Evolutionary conservation across 2,329 filamentous ascomycete genomes (phyloP), one percentile per base, ranked within the genome.

Genomic region (Neonectria magnoliae): DNA sequence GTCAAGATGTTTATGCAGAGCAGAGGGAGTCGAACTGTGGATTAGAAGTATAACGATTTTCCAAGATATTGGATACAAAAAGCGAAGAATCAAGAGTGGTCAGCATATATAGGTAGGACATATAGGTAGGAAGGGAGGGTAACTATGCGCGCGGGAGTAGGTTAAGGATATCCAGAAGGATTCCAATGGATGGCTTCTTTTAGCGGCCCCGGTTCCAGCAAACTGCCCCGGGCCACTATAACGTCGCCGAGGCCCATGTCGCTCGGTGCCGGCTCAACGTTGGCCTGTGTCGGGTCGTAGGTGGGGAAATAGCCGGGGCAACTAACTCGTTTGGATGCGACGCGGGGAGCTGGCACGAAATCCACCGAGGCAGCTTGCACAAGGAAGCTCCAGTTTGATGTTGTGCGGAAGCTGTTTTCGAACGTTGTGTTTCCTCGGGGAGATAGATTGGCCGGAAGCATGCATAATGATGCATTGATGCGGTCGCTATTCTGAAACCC

Each of bases 251-350:
- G 57, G 50, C 22, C 50, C 25, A n/a, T 4, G 25, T 41, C 36
- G 18, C 38, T 45, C 25, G 38, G 8, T 18, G 38, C 25, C 25
- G 25, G 25, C 25, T 25, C 25, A 25, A 25, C 25, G 25, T 25
- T 25, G 25, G 25, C 2, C 25, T 25, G 25, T 25, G 25, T 25
- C 25, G 25, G 13, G 36, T n/a, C 16, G 18, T 6, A 8, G 14
- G 33, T 41, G 45, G 54, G 16, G 54, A 58, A 50, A 55, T 63
- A 63, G 55, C 60, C 60, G 60, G 60, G 60, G 60, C 27, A 63
- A 18, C 6, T 20, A n/a, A 14, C 22, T 18, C 20, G 18, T 5
- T 14, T 42, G 3, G n/a, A 44, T 44, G 22, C 10, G 27, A 27
- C 27, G 27, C 10, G 27, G 47, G 47, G n/a, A 10, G 47, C 11